Base-by-base conservation (phyloP, 805 yeast species). In the Saturnispora ahearnii region DNA sequence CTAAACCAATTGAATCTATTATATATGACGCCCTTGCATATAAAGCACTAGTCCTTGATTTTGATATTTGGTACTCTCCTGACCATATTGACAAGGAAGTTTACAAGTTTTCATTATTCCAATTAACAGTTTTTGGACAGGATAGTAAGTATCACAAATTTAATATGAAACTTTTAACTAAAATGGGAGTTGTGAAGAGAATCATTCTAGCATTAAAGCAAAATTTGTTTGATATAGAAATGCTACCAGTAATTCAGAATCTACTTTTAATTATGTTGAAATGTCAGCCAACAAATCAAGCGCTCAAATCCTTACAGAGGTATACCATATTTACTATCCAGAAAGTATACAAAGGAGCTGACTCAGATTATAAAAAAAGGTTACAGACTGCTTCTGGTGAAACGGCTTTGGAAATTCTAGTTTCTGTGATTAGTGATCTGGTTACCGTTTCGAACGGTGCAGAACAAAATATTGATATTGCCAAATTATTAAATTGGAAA, bases 401-500 rank as follows among this genome's bases (percentile, higher is more conserved):
- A n/a, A 60, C 66, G 45, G 60, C 70, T 9, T 55, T 70, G 28
- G 70, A 70, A 34, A 66, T 70, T 8, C 44, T 77, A 7, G 62
- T 69, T 53, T 52, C 73, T 51, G 62, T 75, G 61, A 51, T 74
- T 36, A 56, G 73, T 53, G 40, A 36, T 18, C 12, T 36, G 18
- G 24, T 18, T 5, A 36, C 22, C 15, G 11, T 22, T 18, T 10
- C 13, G 5, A 32, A 32, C 34, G 13, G 13, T 32, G 6, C 18
- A 4, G 40, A 36, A 9, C 11, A 36, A 36, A 36, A 36, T 18
- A 5, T n/a, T 36, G 74, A 64, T 57, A 73, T 64, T 57, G 74
- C 72, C 2, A 73, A 80, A 43, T 69, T 82, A 0, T 70, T 86
- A 2, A 76, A 87, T 1, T 71, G 82, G 5, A 84, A 82, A 58